These are phyloP conservation scores for Pleurotus eryngii DNA, from an alignment of 768 basidiomycete genomes.

Conservation along the genomic window DNA sequence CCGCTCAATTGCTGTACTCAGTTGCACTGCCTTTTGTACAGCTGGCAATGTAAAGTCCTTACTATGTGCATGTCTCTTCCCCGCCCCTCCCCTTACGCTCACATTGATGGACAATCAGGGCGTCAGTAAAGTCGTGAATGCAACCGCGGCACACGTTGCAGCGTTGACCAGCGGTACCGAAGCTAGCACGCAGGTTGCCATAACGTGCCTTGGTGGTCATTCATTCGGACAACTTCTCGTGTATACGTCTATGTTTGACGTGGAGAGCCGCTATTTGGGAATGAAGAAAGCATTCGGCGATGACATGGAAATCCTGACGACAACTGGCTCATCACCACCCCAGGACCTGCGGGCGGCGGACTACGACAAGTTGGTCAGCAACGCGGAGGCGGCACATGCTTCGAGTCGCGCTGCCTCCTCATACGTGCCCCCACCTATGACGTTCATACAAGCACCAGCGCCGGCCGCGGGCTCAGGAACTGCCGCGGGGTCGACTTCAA, in stretches of 20 bases:
- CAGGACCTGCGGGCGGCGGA: neutral
- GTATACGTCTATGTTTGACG: neutral
- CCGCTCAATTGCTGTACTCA: no score
- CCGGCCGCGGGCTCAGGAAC: neutral
- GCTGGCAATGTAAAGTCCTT: no score
- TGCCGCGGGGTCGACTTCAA: neutral
- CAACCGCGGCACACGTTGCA: slow-evolving; percentile 1
- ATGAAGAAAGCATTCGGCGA: slow-evolving; percentile 7
- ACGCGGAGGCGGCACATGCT: slow-evolving; percentile 4
- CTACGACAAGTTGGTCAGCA: slow-evolving; percentile 5
- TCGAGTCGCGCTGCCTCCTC: neutral
- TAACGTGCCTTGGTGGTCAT: neutral
- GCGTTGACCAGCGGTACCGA: slow-evolving; percentile 4
- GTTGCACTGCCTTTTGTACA: no score
- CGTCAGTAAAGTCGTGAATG: slow-evolving; percentile 5
- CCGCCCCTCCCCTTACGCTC: no score
- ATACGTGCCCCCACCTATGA: no score
- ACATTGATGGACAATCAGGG: neutral
- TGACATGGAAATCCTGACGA: neutral
- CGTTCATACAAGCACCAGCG: no score
- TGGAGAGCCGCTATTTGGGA: slow-evolving; percentile 1
- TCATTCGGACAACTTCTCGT: slow-evolving; percentile 4
- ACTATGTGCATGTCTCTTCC: no score
- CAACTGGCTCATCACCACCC: neutral
- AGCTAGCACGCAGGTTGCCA: slow-evolving; percentile 3